Evolutionary conservation across 2,329 filamentous ascomycete species (phyloP).

Genomic region (Cladorrhinum sp.): DNA sequence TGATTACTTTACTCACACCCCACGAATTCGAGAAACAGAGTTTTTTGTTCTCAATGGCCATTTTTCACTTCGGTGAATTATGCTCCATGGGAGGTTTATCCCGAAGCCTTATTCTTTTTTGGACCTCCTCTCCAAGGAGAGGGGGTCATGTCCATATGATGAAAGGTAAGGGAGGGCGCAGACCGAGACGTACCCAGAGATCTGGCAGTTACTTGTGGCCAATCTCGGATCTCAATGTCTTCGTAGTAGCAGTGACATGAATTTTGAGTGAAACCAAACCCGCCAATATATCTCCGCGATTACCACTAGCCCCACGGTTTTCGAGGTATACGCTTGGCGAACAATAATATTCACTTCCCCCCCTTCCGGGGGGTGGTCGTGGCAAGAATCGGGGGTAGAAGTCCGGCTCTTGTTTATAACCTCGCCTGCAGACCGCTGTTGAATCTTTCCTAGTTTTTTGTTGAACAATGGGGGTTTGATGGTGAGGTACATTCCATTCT

Average conservation of each 20-base stretch:
- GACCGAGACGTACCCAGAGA: not conserved
- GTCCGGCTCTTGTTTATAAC: constrained; percentile 32
- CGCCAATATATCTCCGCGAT: constrained; percentile 89
- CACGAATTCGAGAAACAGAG: constrained; percentile 37
- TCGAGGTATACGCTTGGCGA: constrained; percentile 93
- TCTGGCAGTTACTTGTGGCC: not conserved
- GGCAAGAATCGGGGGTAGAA: not conserved
- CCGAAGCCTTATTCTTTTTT: constrained; percentile 52
- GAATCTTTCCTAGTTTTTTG: constrained; percentile 40
- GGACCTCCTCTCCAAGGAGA: not conserved
- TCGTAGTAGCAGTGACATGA: not conserved
- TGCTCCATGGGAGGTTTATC: constrained; percentile 73
- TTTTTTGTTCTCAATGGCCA: constrained; percentile 64
- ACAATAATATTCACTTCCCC: constrained; percentile 57
- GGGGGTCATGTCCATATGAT: not conserved
- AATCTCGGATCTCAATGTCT: not conserved
- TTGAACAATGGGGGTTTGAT: constrained; percentile 78
- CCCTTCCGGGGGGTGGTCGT: constrained; percentile 32
- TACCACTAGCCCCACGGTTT: constrained; percentile 68
- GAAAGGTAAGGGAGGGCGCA: not conserved
- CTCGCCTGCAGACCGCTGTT: constrained; percentile 80
- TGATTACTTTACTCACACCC: constrained; percentile 11
- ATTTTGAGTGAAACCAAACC: constrained; percentile 27
- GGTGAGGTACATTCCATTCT: constrained; percentile 65
- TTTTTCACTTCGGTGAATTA: constrained; percentile 65